These are phyloP conservation scores for Trametes pubescens DNA, from an alignment of 1,284 basidiomycete genomes.

Conservation along the genomic window DNA sequence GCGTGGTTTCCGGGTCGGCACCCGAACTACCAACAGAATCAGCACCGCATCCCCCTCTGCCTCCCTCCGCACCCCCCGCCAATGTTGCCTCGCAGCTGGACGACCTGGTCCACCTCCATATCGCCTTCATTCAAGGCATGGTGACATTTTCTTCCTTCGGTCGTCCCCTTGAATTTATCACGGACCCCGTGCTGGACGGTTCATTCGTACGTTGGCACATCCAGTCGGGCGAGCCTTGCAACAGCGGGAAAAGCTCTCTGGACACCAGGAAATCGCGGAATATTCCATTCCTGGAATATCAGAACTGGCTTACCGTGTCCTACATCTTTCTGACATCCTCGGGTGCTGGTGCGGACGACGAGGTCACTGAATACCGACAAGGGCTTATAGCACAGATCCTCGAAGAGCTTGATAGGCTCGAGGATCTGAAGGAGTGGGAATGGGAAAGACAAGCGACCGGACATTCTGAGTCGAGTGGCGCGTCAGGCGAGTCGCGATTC, in stretches of 20 bases:
- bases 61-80: neutral
- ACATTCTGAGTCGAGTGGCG: neutral
- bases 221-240: neutral
- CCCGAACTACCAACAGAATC: too few relatives aligned
- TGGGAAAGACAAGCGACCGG: neutral
- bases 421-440: conserved; percentile 2
- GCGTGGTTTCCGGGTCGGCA: too few relatives aligned
- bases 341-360: neutral
- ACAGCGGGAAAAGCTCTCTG: neutral
- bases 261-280: neutral
- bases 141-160: neutral
- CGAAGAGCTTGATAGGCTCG: neutral
- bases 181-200: neutral
- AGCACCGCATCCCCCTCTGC: neutral
- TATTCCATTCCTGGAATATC: neutral
- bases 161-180: neutral
- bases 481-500: neutral
- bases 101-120: neutral
- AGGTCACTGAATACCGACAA: neutral
- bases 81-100: neutral
- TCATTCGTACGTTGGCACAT: neutral
- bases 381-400: neutral
- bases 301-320: neutral
- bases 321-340: neutral
- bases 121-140: conserved; percentile 1